Conservation (phyloP, 1,284 basidiomycete species). For the Singerocomus rubriflavus region DNA sequence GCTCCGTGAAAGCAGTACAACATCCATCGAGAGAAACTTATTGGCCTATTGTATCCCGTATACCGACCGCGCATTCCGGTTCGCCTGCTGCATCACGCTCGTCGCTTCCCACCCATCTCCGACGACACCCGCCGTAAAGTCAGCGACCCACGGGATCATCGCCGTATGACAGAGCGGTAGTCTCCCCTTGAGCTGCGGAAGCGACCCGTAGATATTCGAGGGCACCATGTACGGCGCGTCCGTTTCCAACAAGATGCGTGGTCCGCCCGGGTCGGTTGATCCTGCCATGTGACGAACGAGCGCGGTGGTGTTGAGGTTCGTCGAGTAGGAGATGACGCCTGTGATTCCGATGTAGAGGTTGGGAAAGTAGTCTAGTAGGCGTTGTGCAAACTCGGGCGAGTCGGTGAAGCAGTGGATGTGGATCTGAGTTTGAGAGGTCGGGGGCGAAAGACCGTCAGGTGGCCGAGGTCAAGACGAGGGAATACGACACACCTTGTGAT, state of each 20-base stretch:
- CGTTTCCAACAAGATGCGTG: constrained; percentile 62
- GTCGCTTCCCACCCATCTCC: constrained; percentile 53
- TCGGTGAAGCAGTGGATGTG: constrained; percentile 84
- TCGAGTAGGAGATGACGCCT: constrained; percentile 75
- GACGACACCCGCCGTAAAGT: constrained; percentile 58
- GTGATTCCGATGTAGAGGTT: constrained; percentile 81
- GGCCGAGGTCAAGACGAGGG: neutral
- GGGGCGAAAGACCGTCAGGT: neutral
- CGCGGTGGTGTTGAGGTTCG: constrained; percentile 63
- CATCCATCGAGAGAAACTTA: too few species aligned
- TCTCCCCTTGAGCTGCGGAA: constrained; percentile 52
- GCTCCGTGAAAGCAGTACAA: neutral
- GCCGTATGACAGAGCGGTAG: constrained; percentile 72
- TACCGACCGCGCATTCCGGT: constrained; percentile 59
- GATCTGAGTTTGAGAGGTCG: constrained; percentile 41
- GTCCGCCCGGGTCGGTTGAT: constrained; percentile 4
- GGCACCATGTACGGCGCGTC: constrained; percentile 85
- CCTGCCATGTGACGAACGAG: constrained; percentile 52
- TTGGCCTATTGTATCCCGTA: constrained; percentile 51
- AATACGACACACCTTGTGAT: constrained; percentile 55
- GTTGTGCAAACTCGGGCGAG: constrained; percentile 63
- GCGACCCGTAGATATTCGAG: constrained; percentile 60
- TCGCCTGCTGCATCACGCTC: constrained; percentile 57
- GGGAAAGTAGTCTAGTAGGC: constrained; percentile 71
- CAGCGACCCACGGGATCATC: constrained; percentile 82